phyloP scores from a whole-genome alignment of 2,329 filamentous ascomycete species.

The Cytospora paraplurivora region DNA sequence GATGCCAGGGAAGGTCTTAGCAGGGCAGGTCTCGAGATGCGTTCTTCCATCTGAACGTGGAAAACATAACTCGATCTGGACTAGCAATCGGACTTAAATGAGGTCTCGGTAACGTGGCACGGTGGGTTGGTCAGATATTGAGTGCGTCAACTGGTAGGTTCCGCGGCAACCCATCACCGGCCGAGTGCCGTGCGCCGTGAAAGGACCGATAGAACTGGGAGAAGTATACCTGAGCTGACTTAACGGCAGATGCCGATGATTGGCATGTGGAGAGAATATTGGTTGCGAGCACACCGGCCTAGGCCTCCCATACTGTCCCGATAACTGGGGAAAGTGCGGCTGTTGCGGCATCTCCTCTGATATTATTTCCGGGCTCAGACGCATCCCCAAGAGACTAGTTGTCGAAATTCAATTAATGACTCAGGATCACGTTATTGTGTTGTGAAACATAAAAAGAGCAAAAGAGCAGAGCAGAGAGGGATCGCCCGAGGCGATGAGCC shows the following conservation, averaged over 20 bases:
- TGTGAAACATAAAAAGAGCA: slow-evolving; percentile 25
- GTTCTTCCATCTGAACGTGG: slow-evolving; percentile 10
- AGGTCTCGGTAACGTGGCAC: slow-evolving; percentile 26
- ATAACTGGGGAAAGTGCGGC: not conserved
- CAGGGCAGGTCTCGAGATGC: not conserved
- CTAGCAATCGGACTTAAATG: slow-evolving; percentile 17
- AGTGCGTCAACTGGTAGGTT: slow-evolving; percentile 25
- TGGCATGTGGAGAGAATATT: not conserved
- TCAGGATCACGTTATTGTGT: slow-evolving; percentile 21
- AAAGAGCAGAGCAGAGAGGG: slow-evolving; percentile 14
- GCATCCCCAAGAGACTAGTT: not conserved
- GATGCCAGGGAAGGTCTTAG: not conserved
- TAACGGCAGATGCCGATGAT: not conserved
- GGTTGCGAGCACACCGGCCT: not conserved
- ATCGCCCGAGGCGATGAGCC: slow-evolving; percentile 16
- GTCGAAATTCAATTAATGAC: slow-evolving; percentile 22
- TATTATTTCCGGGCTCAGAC: not conserved
- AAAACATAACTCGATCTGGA: slow-evolving; percentile 21
- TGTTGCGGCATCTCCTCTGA: not conserved
- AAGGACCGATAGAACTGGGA: slow-evolving; percentile 15
- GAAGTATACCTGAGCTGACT: not conserved
- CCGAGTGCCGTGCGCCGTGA: slow-evolving; percentile 23
- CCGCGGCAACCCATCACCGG: slow-evolving; percentile 13
- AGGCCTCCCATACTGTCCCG: not conserved
- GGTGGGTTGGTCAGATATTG: slow-evolving; percentile 23